Percentiles rank a stretch among this genome's conserved stretches.
phyloP scores from a whole-genome alignment of 2,329 filamentous ascomycete species.

The Chaetomiaceae sp. region DNA sequence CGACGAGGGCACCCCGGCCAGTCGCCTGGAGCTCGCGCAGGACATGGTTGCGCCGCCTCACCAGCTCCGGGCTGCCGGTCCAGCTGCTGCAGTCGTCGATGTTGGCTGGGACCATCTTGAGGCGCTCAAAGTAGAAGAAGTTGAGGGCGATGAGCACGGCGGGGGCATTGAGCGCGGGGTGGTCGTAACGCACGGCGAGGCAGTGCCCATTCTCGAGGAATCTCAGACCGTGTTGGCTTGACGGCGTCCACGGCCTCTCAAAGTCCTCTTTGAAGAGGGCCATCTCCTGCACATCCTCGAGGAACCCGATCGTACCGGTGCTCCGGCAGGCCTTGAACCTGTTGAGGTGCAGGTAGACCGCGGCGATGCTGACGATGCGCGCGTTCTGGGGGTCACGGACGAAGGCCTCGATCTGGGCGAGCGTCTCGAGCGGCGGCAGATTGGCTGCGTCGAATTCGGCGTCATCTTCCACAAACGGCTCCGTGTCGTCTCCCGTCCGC shows the following conservation, averaged over 20 bases:
- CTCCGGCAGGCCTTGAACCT: background rate
- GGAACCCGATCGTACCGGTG: background rate
- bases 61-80: background rate
- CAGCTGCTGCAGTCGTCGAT: background rate
- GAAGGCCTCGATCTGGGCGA: background rate
- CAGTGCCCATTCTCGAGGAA: background rate
- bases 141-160: background rate
- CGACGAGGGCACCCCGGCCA: background rate
- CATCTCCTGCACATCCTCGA: background rate
- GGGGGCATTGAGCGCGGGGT: background rate
- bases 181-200: background rate
- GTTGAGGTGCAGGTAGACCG: background rate
- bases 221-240: background rate
- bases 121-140: background rate
- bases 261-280: background rate
- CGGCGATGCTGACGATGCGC: background rate
- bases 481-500: background rate
- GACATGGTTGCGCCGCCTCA: background rate
- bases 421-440: background rate
- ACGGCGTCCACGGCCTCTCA: background rate
- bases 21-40: background rate
- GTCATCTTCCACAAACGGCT: background rate
- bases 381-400: background rate
- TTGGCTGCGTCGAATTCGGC: background rate
- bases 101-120: background rate